Percentiles rank a stretch among this genome's conserved stretches.
Evolutionary conservation across 2,329 filamentous ascomycete genomes (phyloP).

Genomic region (Diaporthe citri): DNA sequence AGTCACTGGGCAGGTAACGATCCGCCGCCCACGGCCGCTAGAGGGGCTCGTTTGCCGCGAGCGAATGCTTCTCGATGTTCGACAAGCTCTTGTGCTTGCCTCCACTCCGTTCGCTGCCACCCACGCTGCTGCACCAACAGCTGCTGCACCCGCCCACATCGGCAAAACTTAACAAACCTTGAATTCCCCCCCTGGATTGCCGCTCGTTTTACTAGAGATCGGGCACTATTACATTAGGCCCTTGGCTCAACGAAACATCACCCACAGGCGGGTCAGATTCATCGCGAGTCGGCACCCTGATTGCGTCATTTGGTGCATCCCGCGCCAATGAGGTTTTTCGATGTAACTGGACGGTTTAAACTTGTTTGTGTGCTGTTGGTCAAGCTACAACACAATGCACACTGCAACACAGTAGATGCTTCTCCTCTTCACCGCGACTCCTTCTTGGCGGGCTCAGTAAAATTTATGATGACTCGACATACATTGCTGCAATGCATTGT

Average conservation of each 20-base stretch:
- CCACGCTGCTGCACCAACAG: background rate
- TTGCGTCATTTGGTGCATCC: conserved; percentile 22
- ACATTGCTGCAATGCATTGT: conserved; percentile 27
- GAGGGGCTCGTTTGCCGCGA: background rate
- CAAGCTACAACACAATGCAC: background rate
- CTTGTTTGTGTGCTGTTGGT: background rate
- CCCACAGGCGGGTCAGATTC: conserved; percentile 1
- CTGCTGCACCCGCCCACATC: conserved; percentile 15
- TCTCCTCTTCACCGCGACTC: conserved; percentile 6
- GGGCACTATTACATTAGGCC: conserved; percentile 26
- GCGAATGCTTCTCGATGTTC: conserved; percentile 16
- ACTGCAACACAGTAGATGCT: background rate
- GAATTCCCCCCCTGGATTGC: background rate
- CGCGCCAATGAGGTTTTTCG: background rate
- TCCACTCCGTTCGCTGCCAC: background rate
- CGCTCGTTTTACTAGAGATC: conserved; percentile 1
- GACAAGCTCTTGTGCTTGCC: conserved; percentile 7
- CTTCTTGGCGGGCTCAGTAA: conserved; percentile 4
- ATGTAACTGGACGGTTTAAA: background rate
- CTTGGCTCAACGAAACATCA: conserved; percentile 26
- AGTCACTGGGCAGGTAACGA: conserved; percentile 30
- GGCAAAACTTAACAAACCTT: conserved; percentile 24
- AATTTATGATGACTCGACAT: conserved; percentile 17
- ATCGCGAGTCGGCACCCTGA: conserved; percentile 7
- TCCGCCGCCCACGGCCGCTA: background rate